Conservation (phyloP, 2,329 filamentous ascomycete genomes). For the Iodosphaeria phyllophila region DNA sequence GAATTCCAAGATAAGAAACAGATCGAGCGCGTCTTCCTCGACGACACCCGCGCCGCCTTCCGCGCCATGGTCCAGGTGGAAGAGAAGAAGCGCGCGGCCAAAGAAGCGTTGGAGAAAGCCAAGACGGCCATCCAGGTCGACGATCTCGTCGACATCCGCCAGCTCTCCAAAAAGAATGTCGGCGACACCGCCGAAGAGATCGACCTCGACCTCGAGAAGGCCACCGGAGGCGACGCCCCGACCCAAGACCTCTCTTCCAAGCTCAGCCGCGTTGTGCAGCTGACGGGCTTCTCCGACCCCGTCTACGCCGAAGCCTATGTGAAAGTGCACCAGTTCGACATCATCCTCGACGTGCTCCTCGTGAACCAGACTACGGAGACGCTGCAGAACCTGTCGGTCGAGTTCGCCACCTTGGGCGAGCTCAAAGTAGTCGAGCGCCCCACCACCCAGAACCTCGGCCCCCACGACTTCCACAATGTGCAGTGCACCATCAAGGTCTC, state of each 20-base stretch:
- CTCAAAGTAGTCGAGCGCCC: conserved; percentile 95
- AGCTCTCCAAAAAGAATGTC: conserved; percentile 80
- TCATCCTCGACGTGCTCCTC: conserved; percentile 84
- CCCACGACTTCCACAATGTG: conserved; percentile 94
- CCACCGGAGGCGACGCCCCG: conserved; percentile 72
- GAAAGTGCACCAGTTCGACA: conserved; percentile 97
- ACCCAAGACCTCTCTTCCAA: conserved; percentile 84
- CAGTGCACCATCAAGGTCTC: conserved; percentile 98
- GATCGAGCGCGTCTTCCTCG: conserved; percentile 77
- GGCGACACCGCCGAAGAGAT: conserved; percentile 69
- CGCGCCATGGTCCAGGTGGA: conserved; percentile 92
- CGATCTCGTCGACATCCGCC: conserved; percentile 81
- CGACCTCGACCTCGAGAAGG: conserved; percentile 79
- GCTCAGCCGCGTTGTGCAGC: conserved; percentile 85
- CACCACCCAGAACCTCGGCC: conserved; percentile 85
- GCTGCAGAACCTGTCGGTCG: conserved; percentile 87
- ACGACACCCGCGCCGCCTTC: conserved; percentile 92
- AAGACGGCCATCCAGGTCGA: conserved; percentile 92
- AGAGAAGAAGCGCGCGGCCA: conserved; percentile 92
- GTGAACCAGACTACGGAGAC: conserved; percentile 97
- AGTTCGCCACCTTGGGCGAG: conserved; percentile 95
- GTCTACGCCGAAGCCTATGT: conserved; percentile 99
- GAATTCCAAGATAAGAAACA: conserved; percentile 83
- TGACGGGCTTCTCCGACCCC: conserved; percentile 94
- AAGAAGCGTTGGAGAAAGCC: conserved; percentile 80